phyloP scores from a whole-genome alignment of 306 rosid genomes.

The Corylus heterophylla region DNA sequence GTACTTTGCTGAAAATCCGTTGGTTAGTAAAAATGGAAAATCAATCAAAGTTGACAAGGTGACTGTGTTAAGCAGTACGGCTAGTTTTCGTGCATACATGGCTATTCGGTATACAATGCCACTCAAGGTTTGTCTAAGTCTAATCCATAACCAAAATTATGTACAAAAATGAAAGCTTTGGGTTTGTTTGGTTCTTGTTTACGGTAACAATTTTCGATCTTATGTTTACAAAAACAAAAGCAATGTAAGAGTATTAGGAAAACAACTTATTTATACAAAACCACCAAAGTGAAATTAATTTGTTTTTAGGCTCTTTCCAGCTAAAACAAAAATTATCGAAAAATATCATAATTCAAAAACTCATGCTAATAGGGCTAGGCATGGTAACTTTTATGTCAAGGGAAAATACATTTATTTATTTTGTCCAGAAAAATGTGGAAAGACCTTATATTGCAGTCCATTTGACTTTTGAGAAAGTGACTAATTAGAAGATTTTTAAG shows the following conservation, averaged over 20 bases:
- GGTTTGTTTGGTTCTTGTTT: background rate
- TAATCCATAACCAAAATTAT: background rate
- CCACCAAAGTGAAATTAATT: no score
- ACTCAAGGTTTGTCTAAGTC: slow-evolving; percentile 28
- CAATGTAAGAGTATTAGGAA: no score
- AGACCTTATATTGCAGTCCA: no score
- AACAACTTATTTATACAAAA: no score
- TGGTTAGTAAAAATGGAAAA: slow-evolving; percentile 21
- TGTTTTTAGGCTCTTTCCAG: no score
- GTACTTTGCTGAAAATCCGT: slow-evolving; percentile 29
- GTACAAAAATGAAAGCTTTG: background rate
- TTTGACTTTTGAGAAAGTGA: no score
- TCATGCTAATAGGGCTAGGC: background rate
- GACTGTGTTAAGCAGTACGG: slow-evolving; percentile 8
- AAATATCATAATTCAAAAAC: no score
- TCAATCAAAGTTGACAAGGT: slow-evolving; percentile 3
- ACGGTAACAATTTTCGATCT: background rate
- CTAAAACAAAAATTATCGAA: no score
- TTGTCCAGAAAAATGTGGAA: background rate
- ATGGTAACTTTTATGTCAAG: background rate
- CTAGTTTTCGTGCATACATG: slow-evolving; percentile 25
- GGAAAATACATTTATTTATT: background rate
- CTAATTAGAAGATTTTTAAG: no score
- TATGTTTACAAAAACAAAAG: no score
- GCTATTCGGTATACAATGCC: slow-evolving; percentile 27